These are phyloP conservation scores for Monoraphidium neglectum DNA, from an alignment of 139 green algal species.

Conservation along the genomic window DNA sequence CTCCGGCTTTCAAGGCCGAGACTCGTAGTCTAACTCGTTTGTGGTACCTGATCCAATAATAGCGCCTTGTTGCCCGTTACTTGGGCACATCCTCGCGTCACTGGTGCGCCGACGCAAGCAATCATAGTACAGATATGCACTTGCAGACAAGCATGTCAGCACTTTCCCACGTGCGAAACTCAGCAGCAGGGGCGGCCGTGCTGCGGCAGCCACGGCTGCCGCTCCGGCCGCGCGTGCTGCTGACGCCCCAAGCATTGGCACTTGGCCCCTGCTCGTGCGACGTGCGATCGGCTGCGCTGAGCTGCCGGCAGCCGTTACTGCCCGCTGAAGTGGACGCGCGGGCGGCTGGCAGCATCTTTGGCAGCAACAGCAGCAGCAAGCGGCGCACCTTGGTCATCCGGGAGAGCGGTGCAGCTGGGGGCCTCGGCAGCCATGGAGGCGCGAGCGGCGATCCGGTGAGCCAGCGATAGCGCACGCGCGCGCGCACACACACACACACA, in stretches of 20 bases:
- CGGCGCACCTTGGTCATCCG: conserved; percentile 8
- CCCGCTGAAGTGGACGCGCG: background rate
- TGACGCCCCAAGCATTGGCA: background rate
- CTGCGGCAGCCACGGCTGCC: background rate
- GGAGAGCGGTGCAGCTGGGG: conserved; percentile 36
- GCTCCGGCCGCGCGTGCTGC: background rate
- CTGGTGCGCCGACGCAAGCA: no score
- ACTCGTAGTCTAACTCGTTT: no score
- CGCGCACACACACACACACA: background rate
- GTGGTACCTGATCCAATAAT: no score
- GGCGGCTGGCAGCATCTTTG: background rate
- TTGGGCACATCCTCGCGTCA: no score
- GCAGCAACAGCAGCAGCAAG: background rate
- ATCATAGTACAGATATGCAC: no score
- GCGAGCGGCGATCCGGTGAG: conserved; percentile 40
- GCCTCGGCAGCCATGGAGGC: conserved; percentile 33
- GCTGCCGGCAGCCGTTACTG: no score
- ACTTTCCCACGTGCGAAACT: background rate
- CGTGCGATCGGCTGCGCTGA: no score
- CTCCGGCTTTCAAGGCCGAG: no score
- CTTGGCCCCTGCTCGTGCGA: background rate
- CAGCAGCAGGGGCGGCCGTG: background rate
- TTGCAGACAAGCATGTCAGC: conserved; percentile 7
- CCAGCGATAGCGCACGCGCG: background rate
- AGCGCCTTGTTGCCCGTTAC: no score